These are phyloP conservation scores for Condylostoma magnum DNA, from an alignment of 169 alveolate genomes.

Conservation along the genomic window DNA sequence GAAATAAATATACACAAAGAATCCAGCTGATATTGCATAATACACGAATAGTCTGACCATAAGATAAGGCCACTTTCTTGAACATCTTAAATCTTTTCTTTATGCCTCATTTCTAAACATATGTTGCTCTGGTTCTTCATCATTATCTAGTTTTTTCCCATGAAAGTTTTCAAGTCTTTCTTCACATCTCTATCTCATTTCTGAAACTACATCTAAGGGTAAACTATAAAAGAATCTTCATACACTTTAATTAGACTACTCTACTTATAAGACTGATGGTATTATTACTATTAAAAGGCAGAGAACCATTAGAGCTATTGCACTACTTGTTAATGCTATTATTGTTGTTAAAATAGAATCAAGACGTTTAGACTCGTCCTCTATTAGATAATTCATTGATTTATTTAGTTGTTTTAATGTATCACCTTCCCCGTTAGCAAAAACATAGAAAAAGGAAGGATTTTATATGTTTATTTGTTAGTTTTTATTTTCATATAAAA, in stretches of 20 bases:
- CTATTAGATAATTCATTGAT: neutral
- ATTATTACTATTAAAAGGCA: neutral
- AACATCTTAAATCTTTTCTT: neutral
- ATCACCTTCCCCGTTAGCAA: neutral
- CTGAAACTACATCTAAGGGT: conserved; percentile 19
- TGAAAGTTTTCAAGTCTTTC: conserved; percentile 8
- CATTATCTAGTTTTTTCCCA: neutral
- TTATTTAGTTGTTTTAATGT: neutral
- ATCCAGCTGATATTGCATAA: neutral
- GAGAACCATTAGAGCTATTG: conserved; percentile 8
- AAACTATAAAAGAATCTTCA: conserved; percentile 10
- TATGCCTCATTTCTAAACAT: neutral
- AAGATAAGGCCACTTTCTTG: neutral
- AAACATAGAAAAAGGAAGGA: neutral
- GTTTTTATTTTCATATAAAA: neutral
- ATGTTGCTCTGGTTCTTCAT: neutral
- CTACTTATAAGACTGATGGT: neutral
- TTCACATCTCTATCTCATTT: conserved; percentile 16
- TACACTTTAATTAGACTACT: conserved; percentile 10
- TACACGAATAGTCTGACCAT: neutral
- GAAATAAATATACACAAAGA: conserved; percentile 1
- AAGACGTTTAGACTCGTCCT: neutral
- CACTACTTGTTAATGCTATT: neutral
- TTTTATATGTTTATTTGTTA: neutral
- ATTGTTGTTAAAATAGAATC: neutral